phyloP scores from a whole-genome alignment of 495 filamentous ascomycete species.

The Apodospora peruviana region DNA sequence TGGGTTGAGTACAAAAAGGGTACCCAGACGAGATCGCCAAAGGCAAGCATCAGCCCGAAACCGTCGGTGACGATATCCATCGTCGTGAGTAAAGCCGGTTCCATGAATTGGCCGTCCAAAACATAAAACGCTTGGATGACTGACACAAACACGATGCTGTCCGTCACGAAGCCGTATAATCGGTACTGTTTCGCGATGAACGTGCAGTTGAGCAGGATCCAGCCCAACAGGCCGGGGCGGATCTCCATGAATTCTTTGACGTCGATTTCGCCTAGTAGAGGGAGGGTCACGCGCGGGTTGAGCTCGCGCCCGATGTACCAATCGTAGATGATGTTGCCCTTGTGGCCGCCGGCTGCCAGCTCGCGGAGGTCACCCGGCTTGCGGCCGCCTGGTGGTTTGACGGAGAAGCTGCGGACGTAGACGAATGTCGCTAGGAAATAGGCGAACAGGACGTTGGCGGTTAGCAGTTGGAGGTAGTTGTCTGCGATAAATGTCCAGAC shows the following conservation, averaged over 20 bases:
- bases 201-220: slow-evolving; percentile 80
- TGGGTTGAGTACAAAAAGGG: slow-evolving; percentile 87
- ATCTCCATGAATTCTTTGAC: slow-evolving; percentile 90
- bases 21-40: slow-evolving; percentile 91
- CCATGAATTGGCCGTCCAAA: slow-evolving; percentile 83
- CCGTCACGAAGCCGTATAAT: slow-evolving; percentile 73
- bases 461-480: slow-evolving; percentile 81
- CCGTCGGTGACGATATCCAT: slow-evolving; percentile 96
- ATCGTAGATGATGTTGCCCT: slow-evolving; percentile 87
- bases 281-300: slow-evolving; percentile 80
- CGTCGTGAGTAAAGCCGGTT: slow-evolving; percentile 86
- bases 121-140: slow-evolving; percentile 78
- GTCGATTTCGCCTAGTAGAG: slow-evolving; percentile 76
- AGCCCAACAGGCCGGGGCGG: slow-evolving; percentile 84
- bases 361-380: slow-evolving; percentile 64
- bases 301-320: slow-evolving; percentile 97
- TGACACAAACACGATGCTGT: slow-evolving; percentile 80
- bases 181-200: slow-evolving; percentile 86
- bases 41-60: slow-evolving; percentile 95
- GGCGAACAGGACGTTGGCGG: slow-evolving; percentile 72
- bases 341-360: slow-evolving; percentile 73
- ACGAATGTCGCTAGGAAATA: slow-evolving; percentile 64
- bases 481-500: slow-evolving; percentile 92
- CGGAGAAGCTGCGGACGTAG: slow-evolving; percentile 74
- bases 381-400: no score